Evolutionary conservation across 2,329 filamentous ascomycete genomes (phyloP), one percentile per base, ranked within the genome.

Genomic region (Cladosporium velox): DNA sequence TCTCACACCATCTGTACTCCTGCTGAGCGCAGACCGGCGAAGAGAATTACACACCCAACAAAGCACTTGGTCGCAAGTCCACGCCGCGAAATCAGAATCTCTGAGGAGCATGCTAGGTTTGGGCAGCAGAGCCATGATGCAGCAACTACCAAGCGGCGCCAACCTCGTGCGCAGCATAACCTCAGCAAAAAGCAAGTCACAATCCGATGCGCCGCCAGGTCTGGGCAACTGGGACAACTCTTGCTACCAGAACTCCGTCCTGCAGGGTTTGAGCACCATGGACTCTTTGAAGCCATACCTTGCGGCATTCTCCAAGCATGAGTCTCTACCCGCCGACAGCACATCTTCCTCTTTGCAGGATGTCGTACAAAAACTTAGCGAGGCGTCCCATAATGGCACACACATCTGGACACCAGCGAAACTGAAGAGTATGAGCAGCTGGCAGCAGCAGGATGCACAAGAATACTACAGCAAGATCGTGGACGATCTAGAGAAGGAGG

Each of bases 371-470:
- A 86, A 88, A 65, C 81, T 97, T 44, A 91, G 90, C 72, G 85
- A 90, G 73, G 79, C 85, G 0, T 80, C 84, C 10, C 91, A 93
- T 72, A 89, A 91, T 68, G 92, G 92, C 8, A 85, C 84, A 72
- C 90, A 89, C 24, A 82, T 97, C 15, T 97, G 92, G 92, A 93
- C 93, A 7, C 91, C 92, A 0, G 81, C 86, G 0, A 87, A 90
- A 64, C 81, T 97, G 55, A 97, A 97, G 78, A 93, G 89, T 11
- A 96, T 98, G 90, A 94, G 90, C 77, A 97, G 91, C 34, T 96
- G 91, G 87, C 91, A 96, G 71, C 95, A 98, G 76, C 95, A 99
- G 78, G 95, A 99, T 79, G 95, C 95, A 5, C 95, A 98, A 76
- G 95, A 99, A 77, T 99, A 98, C 77, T 97, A 91, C 73, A 94